These are phyloP conservation scores for Metarhizium rileyi DNA, from an alignment of 2,329 filamentous ascomycete species.

Conservation along the genomic window DNA sequence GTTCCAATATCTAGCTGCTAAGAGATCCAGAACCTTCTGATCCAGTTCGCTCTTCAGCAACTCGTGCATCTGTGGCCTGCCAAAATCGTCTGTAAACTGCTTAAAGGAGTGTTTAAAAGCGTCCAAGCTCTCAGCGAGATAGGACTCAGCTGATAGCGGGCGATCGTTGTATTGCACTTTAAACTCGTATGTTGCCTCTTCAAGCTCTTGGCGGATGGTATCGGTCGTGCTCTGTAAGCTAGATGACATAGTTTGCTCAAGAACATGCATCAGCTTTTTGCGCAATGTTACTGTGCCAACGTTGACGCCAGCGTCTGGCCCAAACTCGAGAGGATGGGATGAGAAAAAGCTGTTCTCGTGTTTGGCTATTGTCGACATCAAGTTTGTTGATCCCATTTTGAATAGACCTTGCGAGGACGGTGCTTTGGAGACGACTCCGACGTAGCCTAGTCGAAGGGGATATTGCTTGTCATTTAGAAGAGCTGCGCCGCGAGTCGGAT, in stretches of 20 bases:
- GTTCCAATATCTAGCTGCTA: constrained; percentile 96
- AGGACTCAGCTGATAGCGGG: constrained; percentile 88
- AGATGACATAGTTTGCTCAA: constrained; percentile 94
- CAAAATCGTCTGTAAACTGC: constrained; percentile 81
- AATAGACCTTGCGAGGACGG: constrained; percentile 66
- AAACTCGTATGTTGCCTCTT: constrained; percentile 96
- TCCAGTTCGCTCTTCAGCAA: constrained; percentile 88
- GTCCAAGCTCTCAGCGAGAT: constrained; percentile 89
- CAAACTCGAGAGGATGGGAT: constrained; percentile 72
- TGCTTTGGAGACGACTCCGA: constrained; percentile 83
- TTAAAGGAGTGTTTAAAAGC: constrained; percentile 98
- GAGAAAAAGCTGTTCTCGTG: constrained; percentile 86
- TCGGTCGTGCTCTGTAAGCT: constrained; percentile 84
- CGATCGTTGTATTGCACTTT: constrained; percentile 99
- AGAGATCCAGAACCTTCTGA: constrained; percentile 84
- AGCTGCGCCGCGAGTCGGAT: constrained; percentile 64
- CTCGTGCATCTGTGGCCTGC: constrained; percentile 77
- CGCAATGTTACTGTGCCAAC: constrained; percentile 81
- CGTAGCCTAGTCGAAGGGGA: constrained; percentile 87
- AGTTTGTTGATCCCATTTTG: constrained; percentile 69
- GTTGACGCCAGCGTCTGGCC: constrained; percentile 58
- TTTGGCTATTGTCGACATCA: constrained; percentile 71
- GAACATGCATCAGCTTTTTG: constrained; percentile 93
- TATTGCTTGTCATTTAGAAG: constrained; percentile 89
- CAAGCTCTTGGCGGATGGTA: constrained; percentile 86